phyloP scores from a whole-genome alignment of 2,329 filamentous ascomycete species.

The Exophiala aquamarina region DNA sequence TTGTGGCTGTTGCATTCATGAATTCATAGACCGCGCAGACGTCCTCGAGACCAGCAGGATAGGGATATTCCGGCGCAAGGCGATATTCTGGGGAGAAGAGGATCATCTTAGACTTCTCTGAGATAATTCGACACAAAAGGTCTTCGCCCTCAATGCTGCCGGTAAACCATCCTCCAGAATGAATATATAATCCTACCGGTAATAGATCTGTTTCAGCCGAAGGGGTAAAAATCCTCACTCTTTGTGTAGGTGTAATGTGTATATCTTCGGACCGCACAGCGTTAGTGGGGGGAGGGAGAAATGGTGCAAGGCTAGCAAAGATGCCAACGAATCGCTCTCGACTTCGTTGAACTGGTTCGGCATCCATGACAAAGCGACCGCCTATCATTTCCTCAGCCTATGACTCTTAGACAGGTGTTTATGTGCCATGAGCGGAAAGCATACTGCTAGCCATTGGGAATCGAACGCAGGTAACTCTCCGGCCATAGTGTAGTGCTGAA shows the following conservation, averaged over 20 bases:
- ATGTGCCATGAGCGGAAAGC: not conserved
- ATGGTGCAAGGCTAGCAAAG: slow-evolving; percentile 1
- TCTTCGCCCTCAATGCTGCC: slow-evolving; percentile 3
- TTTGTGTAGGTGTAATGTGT: not conserved
- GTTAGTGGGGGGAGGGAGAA: too few relatives aligned
- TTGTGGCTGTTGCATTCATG: not conserved
- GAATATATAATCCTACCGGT: slow-evolving; percentile 4
- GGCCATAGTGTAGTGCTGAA: too few relatives aligned
- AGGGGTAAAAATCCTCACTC: slow-evolving; percentile 8
- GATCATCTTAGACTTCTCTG: slow-evolving; percentile 1
- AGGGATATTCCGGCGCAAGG: slow-evolving; percentile 13
- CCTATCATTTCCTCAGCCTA: slow-evolving; percentile 9
- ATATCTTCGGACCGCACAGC: too few relatives aligned
- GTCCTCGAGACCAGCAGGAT: slow-evolving; percentile 9
- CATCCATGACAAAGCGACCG: slow-evolving; percentile 2
- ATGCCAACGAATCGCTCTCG: slow-evolving; percentile 5
- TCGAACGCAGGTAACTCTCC: slow-evolving; percentile 5
- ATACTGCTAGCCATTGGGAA: slow-evolving; percentile 9
- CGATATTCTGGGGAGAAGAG: slow-evolving; percentile 9
- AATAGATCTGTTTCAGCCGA: not conserved
- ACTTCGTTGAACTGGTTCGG: slow-evolving; percentile 4
- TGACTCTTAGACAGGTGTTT: not conserved
- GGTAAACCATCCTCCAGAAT: slow-evolving; percentile 5
- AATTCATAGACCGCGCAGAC: slow-evolving; percentile 1
- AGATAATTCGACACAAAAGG: not conserved